phyloP scores from a whole-genome alignment of 176 grass and related monocot genomes.

The Alloteropsis semialata region DNA sequence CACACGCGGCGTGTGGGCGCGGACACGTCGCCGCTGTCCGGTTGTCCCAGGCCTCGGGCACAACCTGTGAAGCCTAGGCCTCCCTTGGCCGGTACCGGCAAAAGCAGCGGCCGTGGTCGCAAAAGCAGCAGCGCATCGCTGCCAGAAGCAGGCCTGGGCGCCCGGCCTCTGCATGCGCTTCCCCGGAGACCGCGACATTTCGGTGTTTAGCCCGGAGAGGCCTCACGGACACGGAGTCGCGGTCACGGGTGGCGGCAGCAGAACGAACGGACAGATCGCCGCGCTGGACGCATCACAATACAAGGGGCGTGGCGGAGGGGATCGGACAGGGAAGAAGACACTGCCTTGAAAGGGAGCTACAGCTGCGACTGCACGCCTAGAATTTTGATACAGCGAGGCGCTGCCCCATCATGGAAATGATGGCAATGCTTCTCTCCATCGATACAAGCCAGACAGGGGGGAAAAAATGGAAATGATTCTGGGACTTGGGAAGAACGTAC shows the following conservation, averaged over 20 bases:
- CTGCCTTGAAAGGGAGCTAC: too few species aligned
- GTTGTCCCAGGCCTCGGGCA: background rate
- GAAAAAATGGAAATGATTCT: too few species aligned
- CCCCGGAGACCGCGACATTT: slow-evolving; percentile 21
- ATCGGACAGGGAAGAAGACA: too few species aligned
- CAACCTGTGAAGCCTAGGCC: slow-evolving; percentile 17
- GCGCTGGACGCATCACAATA: background rate
- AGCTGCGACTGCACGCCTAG: too few species aligned
- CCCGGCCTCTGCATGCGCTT: background rate
- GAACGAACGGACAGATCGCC: background rate
- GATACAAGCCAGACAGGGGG: too few species aligned
- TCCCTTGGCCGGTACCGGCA: background rate
- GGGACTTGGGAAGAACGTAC: too few species aligned
- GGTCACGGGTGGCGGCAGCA: slow-evolving; percentile 22
- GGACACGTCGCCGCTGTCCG: background rate
- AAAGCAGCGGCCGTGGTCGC: background rate
- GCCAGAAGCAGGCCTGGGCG: background rate
- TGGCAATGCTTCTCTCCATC: too few species aligned
- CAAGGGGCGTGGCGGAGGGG: background rate
- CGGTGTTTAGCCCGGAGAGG: background rate
- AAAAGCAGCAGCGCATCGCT: background rate
- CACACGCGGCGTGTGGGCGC: background rate
- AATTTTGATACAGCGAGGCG: too few species aligned
- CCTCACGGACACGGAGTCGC: slow-evolving; percentile 8
- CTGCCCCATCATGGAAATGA: too few species aligned